These are phyloP conservation scores for Vigna unguiculata DNA, from an alignment of 306 rosid species.

Conservation along the genomic window DNA sequence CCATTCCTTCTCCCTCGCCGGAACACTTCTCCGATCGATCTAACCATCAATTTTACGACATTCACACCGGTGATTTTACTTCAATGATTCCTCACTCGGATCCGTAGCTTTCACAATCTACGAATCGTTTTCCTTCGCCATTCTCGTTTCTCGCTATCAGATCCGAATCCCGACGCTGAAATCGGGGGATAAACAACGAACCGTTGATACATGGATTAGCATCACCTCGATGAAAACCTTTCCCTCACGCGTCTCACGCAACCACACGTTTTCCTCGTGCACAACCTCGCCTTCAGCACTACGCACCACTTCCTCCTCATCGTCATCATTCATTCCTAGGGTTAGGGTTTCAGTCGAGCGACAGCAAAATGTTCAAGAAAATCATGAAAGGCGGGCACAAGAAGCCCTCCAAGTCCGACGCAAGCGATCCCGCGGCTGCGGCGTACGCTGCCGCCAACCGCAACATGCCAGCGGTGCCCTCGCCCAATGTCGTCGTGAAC, in stretches of 20 bases:
- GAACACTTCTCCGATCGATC: constrained; percentile 58
- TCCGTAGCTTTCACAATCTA: constrained; percentile 39
- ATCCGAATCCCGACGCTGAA: constrained; percentile 56
- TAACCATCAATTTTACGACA: constrained; percentile 53
- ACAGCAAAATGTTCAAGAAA: constrained; percentile 75
- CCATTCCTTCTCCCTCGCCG: constrained; percentile 60
- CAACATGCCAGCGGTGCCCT: constrained; percentile 43
- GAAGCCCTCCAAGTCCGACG: constrained; percentile 90
- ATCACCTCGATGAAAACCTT: constrained; percentile 42
- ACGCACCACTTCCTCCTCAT: neutral
- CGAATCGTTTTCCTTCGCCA: constrained; percentile 7
- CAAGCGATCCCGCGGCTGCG: constrained; percentile 60
- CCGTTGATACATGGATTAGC: constrained; percentile 41
- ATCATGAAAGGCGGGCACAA: constrained; percentile 83
- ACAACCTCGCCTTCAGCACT: constrained; percentile 1
- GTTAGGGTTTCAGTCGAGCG: constrained; percentile 56
- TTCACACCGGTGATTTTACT: constrained; percentile 56
- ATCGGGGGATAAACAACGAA: constrained; percentile 26
- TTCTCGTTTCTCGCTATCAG: constrained; percentile 47
- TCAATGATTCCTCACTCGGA: constrained; percentile 58
- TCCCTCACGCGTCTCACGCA: constrained; percentile 44
- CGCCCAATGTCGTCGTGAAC: constrained; percentile 68
- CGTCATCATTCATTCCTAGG: constrained; percentile 48
- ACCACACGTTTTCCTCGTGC: constrained; percentile 7
- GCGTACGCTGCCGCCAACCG: constrained; percentile 53